phyloP scores from a whole-genome alignment of 2,329 filamentous ascomycete species.

The Xylariaceae sp. region DNA sequence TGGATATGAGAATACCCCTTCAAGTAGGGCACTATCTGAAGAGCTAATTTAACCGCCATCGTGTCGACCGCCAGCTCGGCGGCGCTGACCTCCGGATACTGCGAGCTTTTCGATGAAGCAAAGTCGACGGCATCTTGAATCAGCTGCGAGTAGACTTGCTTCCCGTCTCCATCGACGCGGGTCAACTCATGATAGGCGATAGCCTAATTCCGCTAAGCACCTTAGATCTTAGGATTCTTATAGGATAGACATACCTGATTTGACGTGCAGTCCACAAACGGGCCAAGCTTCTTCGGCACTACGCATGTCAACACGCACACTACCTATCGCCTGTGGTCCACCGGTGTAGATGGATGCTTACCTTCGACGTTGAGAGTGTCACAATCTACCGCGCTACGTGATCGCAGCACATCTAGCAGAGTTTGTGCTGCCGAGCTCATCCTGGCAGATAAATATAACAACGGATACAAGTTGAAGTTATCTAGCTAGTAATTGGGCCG shows the following conservation, averaged over 20 bases:
- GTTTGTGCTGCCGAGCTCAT: conserved; percentile 27
- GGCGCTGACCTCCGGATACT: conserved; percentile 40
- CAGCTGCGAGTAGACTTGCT: conserved; percentile 41
- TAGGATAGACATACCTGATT: conserved; percentile 48
- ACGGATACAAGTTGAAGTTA: background rate
- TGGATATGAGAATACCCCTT: conserved; percentile 60
- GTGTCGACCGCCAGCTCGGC: conserved; percentile 59
- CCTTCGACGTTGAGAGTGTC: conserved; percentile 55
- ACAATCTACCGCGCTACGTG: conserved; percentile 51
- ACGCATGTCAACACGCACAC: conserved; percentile 3
- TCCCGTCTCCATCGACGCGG: conserved; percentile 33
- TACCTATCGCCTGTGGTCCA: background rate
- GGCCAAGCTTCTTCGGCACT: conserved; percentile 50
- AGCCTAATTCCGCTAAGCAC: conserved; percentile 39
- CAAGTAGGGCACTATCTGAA: conserved; percentile 53
- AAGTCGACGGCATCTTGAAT: conserved; percentile 42
- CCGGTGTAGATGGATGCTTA: conserved; percentile 23
- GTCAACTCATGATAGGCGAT: conserved; percentile 53
- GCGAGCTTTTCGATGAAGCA: conserved; percentile 35
- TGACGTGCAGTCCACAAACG: conserved; percentile 57
- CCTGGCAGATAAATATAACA: background rate
- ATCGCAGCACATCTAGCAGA: conserved; percentile 47
- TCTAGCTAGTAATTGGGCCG: background rate
- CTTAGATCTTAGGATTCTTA: conserved; percentile 4
- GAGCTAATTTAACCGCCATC: conserved; percentile 58